Percentiles rank a stretch among this genome's conserved stretches.
phyloP scores from a whole-genome alignment of 2,329 filamentous ascomycete species.

The Colletotrichum noveboracense region DNA sequence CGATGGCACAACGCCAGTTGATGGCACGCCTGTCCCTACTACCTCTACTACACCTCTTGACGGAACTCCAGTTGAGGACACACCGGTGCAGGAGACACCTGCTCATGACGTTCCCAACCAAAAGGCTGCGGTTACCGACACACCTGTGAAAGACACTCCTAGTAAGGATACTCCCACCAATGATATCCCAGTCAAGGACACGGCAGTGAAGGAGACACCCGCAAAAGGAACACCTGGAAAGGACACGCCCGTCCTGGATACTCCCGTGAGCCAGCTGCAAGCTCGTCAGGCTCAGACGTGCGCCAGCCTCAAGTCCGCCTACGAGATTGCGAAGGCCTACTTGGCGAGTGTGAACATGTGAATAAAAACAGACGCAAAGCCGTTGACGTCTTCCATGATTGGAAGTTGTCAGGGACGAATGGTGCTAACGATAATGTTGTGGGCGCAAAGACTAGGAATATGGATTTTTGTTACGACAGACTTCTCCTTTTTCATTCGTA shows the following conservation, averaged over 20 bases:
- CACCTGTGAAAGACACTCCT: not conserved
- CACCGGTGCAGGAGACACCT: not conserved
- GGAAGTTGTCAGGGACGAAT: too few relatives aligned
- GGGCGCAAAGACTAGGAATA: accelerated
- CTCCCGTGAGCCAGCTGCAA: not conserved
- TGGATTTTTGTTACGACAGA: accelerated
- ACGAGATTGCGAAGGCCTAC: not conserved
- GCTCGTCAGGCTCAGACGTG: not conserved
- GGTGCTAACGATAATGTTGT: not conserved
- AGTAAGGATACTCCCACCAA: not conserved
- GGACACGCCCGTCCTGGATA: not conserved
- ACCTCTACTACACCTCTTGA: not conserved
- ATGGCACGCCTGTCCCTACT: not conserved
- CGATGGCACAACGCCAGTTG: not conserved
- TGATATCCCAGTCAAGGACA: not conserved
- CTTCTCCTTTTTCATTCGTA: not conserved
- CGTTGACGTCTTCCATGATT: too few relatives aligned
- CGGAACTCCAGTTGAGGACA: not conserved
- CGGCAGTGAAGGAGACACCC: not conserved
- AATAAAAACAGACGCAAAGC: not conserved
- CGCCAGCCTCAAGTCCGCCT: not conserved
- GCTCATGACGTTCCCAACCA: not conserved
- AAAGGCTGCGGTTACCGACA: accelerated
- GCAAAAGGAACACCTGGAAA: not conserved
- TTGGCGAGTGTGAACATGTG: not conserved